These are phyloP conservation scores for Kondoa malvinella DNA, from an alignment of 768 basidiomycete species.

Conservation along the genomic window DNA sequence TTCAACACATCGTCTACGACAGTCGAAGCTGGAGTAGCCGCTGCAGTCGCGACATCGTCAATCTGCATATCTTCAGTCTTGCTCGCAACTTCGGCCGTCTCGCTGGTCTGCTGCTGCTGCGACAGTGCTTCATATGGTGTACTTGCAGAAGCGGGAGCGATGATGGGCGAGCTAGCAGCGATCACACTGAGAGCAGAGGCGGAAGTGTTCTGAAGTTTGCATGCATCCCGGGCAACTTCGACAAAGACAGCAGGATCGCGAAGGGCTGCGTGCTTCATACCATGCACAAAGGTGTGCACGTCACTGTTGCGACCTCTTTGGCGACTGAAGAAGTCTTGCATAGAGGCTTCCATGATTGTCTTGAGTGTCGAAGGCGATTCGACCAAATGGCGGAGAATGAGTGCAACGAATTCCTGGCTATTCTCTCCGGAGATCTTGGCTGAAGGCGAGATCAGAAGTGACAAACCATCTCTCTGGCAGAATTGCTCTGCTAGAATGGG, in stretches of 20 bases:
- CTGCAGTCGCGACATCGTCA: slow-evolving; percentile 10
- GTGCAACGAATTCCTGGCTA: slow-evolving; percentile 65
- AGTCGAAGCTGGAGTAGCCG: background rate
- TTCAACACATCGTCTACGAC: background rate
- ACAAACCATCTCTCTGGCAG: slow-evolving; percentile 48
- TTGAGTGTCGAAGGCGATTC: slow-evolving; percentile 55
- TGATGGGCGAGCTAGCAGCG: background rate
- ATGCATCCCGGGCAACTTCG: slow-evolving; percentile 33
- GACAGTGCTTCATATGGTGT: background rate
- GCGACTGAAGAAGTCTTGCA: slow-evolving; percentile 58
- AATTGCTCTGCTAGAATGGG: slow-evolving; percentile 49
- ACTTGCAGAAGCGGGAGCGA: background rate
- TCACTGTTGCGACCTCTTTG: slow-evolving; percentile 38
- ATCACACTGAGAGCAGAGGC: background rate
- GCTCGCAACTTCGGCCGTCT: background rate
- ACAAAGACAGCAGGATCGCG: slow-evolving; percentile 66
- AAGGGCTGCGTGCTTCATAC: slow-evolving; percentile 58
- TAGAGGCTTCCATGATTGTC: slow-evolving; percentile 60
- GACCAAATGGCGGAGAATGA: slow-evolving; percentile 77
- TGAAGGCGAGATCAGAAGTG: slow-evolving; percentile 49
- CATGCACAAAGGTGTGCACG: slow-evolving; percentile 52
- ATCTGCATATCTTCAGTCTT: slow-evolving; percentile 8
- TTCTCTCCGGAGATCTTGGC: slow-evolving; percentile 41
- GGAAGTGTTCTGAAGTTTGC: slow-evolving; percentile 1
- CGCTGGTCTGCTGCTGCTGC: background rate